These are phyloP conservation scores for Populus euphratica DNA, from an alignment of 345 rosid genomes.

Conservation along the genomic window DNA sequence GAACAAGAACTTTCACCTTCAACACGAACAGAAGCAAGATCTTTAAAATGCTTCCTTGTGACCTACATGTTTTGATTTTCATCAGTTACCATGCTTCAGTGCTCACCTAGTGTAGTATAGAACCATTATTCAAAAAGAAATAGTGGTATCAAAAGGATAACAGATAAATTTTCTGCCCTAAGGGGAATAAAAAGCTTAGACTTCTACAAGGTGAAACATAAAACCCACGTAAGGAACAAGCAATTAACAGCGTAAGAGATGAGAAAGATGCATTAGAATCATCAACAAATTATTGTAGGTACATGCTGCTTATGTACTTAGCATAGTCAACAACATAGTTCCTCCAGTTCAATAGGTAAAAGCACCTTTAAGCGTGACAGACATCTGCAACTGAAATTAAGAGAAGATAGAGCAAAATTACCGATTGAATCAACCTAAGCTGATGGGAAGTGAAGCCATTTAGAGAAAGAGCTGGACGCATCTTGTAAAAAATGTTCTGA, in stretches of 20 bases:
- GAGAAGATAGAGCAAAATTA: constrained; percentile 13
- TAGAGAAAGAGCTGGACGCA: constrained; percentile 71
- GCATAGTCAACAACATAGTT: too few relatives aligned
- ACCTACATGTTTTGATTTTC: constrained; percentile 37
- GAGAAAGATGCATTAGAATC: too few relatives aligned
- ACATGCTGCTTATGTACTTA: neutral
- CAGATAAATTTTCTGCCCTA: too few relatives aligned
- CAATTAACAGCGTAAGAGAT: too few relatives aligned
- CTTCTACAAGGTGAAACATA: too few relatives aligned
- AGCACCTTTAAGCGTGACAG: neutral
- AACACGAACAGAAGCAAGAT: constrained; percentile 51
- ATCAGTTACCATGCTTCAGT: neutral
- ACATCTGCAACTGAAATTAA: neutral
- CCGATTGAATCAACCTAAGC: constrained; percentile 70
- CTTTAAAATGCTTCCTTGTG: constrained; percentile 61
- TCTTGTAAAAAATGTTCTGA: constrained; percentile 55
- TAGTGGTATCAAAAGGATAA: too few relatives aligned
- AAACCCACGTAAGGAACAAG: too few relatives aligned
- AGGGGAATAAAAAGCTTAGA: too few relatives aligned
- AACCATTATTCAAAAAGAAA: too few relatives aligned
- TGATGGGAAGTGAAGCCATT: constrained; percentile 75
- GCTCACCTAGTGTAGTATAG: too few relatives aligned
- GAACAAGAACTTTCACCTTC: constrained; percentile 35
- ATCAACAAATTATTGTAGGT: too few relatives aligned
- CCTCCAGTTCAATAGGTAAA: neutral